A percentile compares a stretch with the other conserved stretches of the same genome.
Conservation (phyloP, 768 basidiomycete species). For the Collybiopsis confluens region DNA sequence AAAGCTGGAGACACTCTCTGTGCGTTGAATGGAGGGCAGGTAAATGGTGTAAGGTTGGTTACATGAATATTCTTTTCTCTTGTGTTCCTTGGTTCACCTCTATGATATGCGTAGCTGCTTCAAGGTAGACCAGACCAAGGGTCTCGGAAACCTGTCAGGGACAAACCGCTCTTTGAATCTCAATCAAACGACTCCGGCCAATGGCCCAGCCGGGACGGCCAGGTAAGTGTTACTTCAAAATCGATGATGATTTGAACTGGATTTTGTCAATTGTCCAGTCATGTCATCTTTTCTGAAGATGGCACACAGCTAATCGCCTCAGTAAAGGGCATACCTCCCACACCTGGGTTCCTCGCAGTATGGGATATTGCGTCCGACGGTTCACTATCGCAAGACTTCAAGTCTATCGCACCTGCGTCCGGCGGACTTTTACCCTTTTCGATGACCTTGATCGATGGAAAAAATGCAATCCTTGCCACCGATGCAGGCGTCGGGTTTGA, state of each 20-base stretch:
- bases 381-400: conserved; percentile 39
- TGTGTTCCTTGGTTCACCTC: background rate
- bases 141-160: conserved; percentile 34
- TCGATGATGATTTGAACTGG: too few species aligned
- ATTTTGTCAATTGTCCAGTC: conserved; percentile 18
- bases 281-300: conserved; percentile 45
- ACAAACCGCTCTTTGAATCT: conserved; percentile 38
- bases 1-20: conserved; percentile 25
- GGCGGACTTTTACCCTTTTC: conserved; percentile 48
- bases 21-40: conserved; percentile 30
- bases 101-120: conserved; percentile 31
- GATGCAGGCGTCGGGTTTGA: conserved; percentile 37
- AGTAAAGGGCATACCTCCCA: conserved; percentile 44
- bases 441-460: conserved; percentile 38
- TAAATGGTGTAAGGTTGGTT: conserved; percentile 31
- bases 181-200: conserved; percentile 49
- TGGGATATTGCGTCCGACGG: conserved; percentile 43
- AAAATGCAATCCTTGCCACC: conserved; percentile 35
- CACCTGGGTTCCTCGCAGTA: conserved; percentile 45
- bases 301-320: conserved; percentile 40
- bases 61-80: background rate
- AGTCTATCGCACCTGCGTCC: conserved; percentile 26
- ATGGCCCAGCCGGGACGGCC: conserved; percentile 39
- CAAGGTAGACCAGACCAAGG: conserved; percentile 34
- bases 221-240: too few species aligned